A percentile compares a stretch with the other conserved stretches of the same genome.
These are phyloP conservation scores for Candida methanosorbosa DNA, from an alignment of 805 yeast species.

Conservation along the genomic window DNA sequence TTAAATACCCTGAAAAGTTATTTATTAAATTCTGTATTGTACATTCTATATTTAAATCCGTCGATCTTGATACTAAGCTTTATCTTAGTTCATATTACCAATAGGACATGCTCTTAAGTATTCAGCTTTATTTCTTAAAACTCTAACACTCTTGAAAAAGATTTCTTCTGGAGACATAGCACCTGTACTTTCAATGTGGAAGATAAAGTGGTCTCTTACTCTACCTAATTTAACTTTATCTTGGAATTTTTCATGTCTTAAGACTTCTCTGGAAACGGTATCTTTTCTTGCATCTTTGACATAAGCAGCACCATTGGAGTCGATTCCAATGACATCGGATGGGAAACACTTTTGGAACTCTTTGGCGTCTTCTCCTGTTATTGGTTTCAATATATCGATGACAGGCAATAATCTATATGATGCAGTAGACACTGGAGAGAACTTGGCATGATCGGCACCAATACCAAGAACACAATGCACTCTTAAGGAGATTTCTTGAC, in stretches of 20 bases:
- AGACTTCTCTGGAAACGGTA: slow-evolving; percentile 93
- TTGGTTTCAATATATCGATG: slow-evolving; percentile 67
- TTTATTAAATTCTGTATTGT: no score
- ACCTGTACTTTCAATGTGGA: slow-evolving; percentile 91
- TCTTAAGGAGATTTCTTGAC: slow-evolving; percentile 87
- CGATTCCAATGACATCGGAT: slow-evolving; percentile 79
- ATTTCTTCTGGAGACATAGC: slow-evolving; percentile 97
- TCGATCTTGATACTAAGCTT: no score
- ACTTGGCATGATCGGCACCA: slow-evolving; percentile 95
- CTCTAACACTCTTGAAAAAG: slow-evolving; percentile 81
- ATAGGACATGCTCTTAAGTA: slow-evolving; percentile 74
- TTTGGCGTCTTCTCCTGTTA: slow-evolving; percentile 65
- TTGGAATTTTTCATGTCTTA: slow-evolving; percentile 85
- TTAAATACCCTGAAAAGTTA: no score
- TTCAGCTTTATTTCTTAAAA: slow-evolving; percentile 77
- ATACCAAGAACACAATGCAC: slow-evolving; percentile 88
- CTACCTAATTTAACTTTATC: slow-evolving; percentile 90
- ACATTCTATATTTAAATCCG: no score
- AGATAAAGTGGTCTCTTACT: slow-evolving; percentile 85
- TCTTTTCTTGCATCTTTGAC: slow-evolving; percentile 90
- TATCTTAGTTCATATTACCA: slow-evolving; percentile 28
- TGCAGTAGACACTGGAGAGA: slow-evolving; percentile 95
- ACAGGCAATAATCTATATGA: slow-evolving; percentile 89
- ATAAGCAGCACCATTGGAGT: slow-evolving; percentile 57
- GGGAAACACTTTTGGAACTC: slow-evolving; percentile 89